A percentile compares a stretch with the other conserved stretches of the same genome.
Evolutionary conservation across 352 stramenopile species (phyloP).

Genomic region (Phytopythium delawarense): DNA sequence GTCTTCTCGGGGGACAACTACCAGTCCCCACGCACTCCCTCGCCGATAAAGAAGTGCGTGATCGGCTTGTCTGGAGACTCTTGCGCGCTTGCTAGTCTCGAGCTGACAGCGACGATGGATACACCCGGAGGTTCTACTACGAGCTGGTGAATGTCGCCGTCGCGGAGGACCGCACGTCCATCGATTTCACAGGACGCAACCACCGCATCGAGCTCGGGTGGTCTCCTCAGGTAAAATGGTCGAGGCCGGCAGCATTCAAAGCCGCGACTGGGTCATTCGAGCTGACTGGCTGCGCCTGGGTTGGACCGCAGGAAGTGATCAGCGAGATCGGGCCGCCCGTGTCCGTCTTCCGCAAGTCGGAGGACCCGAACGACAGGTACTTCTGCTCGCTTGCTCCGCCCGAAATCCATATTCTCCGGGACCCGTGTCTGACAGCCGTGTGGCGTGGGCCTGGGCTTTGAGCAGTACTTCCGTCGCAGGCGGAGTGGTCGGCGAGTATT

Average conservation of each 20-base stretch:
- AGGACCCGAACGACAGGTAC: conserved; percentile 67
- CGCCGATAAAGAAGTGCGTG: conserved; percentile 45
- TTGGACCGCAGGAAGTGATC: conserved; percentile 50
- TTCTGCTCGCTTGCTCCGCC: not conserved
- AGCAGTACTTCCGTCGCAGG: conserved; percentile 43
- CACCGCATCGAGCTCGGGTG: conserved; percentile 71
- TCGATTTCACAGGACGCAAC: conserved; percentile 57
- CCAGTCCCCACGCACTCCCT: conserved; percentile 26
- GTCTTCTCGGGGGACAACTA: conserved; percentile 62
- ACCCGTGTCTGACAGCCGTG: not conserved
- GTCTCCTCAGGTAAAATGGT: conserved; percentile 56
- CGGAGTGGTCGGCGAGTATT: conserved; percentile 65
- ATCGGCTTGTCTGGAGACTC: not conserved
- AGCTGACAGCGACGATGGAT: not conserved
- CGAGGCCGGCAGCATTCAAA: not conserved
- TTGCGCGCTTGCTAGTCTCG: not conserved
- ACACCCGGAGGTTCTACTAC: conserved; percentile 55
- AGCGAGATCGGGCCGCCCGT: conserved; percentile 71
- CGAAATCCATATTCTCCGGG: not conserved
- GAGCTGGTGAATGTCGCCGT: conserved; percentile 63
- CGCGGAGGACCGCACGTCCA: conserved; percentile 27
- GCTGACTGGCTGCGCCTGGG: not conserved
- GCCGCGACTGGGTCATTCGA: not conserved
- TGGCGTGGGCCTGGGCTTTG: not conserved
- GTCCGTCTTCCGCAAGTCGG: conserved; percentile 75